Evolutionary conservation across 139 green algal genomes (phyloP).

Genomic region (Micractinium conductrix): DNA sequence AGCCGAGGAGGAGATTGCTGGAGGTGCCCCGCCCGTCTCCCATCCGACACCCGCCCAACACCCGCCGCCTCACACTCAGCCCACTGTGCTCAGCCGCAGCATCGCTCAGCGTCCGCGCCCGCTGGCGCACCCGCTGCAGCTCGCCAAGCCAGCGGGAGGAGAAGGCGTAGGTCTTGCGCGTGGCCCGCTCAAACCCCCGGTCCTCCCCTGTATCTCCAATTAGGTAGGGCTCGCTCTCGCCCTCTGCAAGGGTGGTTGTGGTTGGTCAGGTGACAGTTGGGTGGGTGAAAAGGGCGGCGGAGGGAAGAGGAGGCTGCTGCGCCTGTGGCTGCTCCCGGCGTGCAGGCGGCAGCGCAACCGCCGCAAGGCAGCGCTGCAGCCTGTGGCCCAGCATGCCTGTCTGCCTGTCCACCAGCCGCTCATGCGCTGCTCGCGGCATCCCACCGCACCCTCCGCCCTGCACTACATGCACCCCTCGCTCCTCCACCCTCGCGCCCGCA

Average conservation of each 20-base stretch:
- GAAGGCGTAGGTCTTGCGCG: slow-evolving; percentile 59
- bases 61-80: too few relatives aligned
- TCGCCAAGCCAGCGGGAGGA: slow-evolving; percentile 48
- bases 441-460: too few relatives aligned
- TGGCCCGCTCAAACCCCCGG: slow-evolving; percentile 64
- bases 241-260: slow-evolving; percentile 2
- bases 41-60: too few relatives aligned
- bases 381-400: too few relatives aligned
- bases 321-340: neutral
- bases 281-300: neutral
- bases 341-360: neutral
- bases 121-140: slow-evolving; percentile 54
- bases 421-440: neutral
- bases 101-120: too few relatives aligned
- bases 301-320: neutral
- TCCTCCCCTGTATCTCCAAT: slow-evolving; percentile 24
- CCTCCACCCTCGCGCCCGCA: neutral
- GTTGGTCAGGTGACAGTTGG: neutral
- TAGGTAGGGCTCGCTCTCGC: slow-evolving; percentile 48
- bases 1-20: neutral
- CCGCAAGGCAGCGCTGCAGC: too few relatives aligned
- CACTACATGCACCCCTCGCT: neutral
- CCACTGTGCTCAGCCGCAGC: too few relatives aligned
- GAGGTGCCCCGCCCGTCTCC: too few relatives aligned
- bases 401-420: neutral